Conservation (phyloP, 23 red algal species). For the Gracilariopsis chorda region DNA sequence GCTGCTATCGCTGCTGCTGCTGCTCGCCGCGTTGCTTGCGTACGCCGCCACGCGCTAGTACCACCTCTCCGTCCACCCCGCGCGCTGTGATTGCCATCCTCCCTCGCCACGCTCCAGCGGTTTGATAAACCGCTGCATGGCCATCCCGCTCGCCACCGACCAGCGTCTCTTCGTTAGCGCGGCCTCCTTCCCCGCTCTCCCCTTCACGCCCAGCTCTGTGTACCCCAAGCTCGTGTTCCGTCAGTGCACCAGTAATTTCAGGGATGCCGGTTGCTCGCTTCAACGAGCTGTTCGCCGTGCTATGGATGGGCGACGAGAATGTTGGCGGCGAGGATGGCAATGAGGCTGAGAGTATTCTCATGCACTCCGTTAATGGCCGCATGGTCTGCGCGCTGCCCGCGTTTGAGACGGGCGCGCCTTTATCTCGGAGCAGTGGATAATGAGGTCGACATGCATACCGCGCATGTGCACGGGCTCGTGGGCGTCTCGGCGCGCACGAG, state of each 20-base stretch:
- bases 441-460: slow-evolving; percentile 49
- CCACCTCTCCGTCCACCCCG: background rate
- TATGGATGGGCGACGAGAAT: slow-evolving; percentile 23
- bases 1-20: no score
- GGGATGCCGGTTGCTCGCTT: background rate
- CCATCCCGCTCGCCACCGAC: background rate
- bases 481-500: background rate
- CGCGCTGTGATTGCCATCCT: background rate
- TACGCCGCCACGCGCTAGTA: background rate
- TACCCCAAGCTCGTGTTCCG: slow-evolving; percentile 24
- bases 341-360: slow-evolving; percentile 18
- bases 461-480: slow-evolving; percentile 38
- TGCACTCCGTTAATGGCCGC: slow-evolving; percentile 42
- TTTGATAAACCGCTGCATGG: background rate
- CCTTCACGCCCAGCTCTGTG: slow-evolving; percentile 4
- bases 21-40: background rate
- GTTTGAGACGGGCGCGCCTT: background rate
- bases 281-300: slow-evolving; percentile 4
- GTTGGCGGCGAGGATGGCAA: background rate
- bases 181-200: background rate
- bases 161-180: slow-evolving; percentile 20
- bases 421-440: slow-evolving; percentile 21
- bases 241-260: background rate
- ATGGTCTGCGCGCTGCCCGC: slow-evolving; percentile 22
- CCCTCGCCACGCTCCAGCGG: background rate